Evolutionary conservation across 176 grass and related monocot genomes (phyloP), one percentile per base, ranked within the genome.

Genomic region (Thalia dealbata): DNA sequence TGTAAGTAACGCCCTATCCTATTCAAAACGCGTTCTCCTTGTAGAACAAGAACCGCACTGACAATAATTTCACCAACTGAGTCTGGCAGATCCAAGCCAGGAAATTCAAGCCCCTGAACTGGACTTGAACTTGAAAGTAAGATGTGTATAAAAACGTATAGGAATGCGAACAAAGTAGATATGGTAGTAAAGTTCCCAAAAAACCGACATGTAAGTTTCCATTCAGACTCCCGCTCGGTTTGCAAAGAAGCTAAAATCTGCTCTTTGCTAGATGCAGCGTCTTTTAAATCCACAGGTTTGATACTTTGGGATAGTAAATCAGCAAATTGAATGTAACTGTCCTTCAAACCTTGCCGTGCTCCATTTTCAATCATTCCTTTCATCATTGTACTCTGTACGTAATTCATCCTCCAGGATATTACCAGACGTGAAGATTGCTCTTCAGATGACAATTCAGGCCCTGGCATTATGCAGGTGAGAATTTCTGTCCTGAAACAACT

Each of bases 381-480:
- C 93, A 97, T 97, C 89, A 97, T 97, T 41, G 93, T 97, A 75
- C 93, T 92, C 81, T 91, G 89, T 45, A 92, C 30, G 73, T 92
- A 97, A 80, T 97, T 97, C 35, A 77, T 4, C 64, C 76, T 78
- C 93, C 93, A 97, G 59, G 93, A 97, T 59, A 97, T 67, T 26
- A 86, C 81, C 77, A 97, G 83, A 35, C 28, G 81, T 42, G 89
- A 79, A 18, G 85, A 86, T 51, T 78, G 87, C 72, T 84, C 79
- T 66, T 88, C 80, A 23, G 82, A 81, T 50, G 42, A 67, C 65
- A 91, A 68, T 44, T 86, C 89, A 78, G 89, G 89, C 50, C 93
- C 89, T 79, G 84, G 82, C 51, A 63, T 88, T 81, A 97, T 90
- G 27, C 82, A 86, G 61, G 81, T 88, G 19, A 92, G 80, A 80